These are phyloP conservation scores for Aspergillus indologenus DNA, from an alignment of 495 filamentous ascomycete genomes.

Conservation along the genomic window DNA sequence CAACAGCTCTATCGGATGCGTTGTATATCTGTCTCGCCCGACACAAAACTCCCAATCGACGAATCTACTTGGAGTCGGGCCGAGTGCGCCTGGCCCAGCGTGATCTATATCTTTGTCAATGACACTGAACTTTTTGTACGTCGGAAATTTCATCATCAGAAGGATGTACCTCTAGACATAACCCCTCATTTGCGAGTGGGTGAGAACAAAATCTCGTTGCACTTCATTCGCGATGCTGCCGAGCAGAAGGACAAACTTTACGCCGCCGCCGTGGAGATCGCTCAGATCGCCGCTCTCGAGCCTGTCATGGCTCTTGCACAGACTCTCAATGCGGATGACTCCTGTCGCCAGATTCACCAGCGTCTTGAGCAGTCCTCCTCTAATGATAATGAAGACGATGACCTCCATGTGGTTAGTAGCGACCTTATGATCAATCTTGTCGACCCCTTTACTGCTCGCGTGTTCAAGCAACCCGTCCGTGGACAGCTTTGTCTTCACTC, in stretches of 20 bases:
- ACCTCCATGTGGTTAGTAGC: constrained; percentile 60
- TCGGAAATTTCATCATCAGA: constrained; percentile 64
- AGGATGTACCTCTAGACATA: constrained; percentile 73
- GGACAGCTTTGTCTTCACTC: constrained; percentile 60
- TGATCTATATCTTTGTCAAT: constrained; percentile 71
- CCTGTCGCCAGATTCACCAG: constrained; percentile 34
- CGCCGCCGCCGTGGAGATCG: constrained; percentile 59
- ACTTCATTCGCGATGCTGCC: constrained; percentile 41
- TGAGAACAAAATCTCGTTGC: constrained; percentile 56
- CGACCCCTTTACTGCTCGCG: constrained; percentile 67
- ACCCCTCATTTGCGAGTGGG: constrained; percentile 52
- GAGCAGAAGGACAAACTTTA: constrained; percentile 39
- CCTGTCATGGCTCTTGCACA: constrained; percentile 43
- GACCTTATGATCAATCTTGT: constrained; percentile 68
- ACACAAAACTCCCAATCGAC: constrained; percentile 8
- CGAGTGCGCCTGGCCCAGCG: constrained; percentile 69
- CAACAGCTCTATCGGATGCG: constrained; percentile 41
- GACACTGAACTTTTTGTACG: constrained; percentile 51
- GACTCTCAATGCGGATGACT: constrained; percentile 26
- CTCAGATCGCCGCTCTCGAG: constrained; percentile 53
- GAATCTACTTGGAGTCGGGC: constrained; percentile 56
- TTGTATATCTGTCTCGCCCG: constrained; percentile 31
- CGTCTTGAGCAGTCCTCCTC: constrained; percentile 29
- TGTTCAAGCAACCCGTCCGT: constrained; percentile 71
- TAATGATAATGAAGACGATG: constrained; percentile 41